These are phyloP conservation scores for Ceratobasidium sp. DNA, from an alignment of 1,284 basidiomycete genomes.

Conservation along the genomic window DNA sequence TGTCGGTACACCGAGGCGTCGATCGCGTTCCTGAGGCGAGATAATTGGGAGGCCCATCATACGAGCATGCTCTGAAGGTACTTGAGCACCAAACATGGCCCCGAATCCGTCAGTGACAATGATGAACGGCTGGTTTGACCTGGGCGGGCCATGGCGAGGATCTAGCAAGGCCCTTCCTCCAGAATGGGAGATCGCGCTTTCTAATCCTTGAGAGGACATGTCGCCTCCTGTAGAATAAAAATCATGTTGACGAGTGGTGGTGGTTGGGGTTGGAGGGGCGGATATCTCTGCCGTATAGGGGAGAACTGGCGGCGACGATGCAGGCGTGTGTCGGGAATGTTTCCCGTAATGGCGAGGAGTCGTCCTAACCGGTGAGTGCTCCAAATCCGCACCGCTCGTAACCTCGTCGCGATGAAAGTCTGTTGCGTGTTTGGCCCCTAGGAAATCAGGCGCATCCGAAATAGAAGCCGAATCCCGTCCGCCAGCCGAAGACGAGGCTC, in stretches of 20 bases:
- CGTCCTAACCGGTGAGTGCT: background rate
- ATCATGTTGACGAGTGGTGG: background rate
- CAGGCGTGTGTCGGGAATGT: background rate
- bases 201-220: constrained; percentile 8
- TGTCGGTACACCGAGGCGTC: constrained; percentile 3
- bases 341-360: background rate
- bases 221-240: constrained; percentile 6
- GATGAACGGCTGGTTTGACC: constrained; percentile 5
- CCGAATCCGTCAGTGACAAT: constrained; percentile 21
- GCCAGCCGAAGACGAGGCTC: constrained; percentile 18
- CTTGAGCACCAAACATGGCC: constrained; percentile 30
- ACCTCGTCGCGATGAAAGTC: constrained; percentile 5
- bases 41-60: constrained; percentile 29
- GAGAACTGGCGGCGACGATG: background rate
- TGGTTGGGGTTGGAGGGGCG: background rate
- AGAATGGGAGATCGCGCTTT: constrained; percentile 7
- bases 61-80: background rate
- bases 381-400: background rate
- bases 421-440: background rate
- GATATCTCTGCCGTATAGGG: background rate
- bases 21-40: constrained; percentile 15
- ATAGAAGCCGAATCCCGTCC: constrained; percentile 7
- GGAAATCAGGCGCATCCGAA: constrained; percentile 8
- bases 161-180: background rate
- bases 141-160: background rate